Conservation (phyloP, 495 filamentous ascomycete genomes). For the Friedmanniomyces endolithicus region DNA sequence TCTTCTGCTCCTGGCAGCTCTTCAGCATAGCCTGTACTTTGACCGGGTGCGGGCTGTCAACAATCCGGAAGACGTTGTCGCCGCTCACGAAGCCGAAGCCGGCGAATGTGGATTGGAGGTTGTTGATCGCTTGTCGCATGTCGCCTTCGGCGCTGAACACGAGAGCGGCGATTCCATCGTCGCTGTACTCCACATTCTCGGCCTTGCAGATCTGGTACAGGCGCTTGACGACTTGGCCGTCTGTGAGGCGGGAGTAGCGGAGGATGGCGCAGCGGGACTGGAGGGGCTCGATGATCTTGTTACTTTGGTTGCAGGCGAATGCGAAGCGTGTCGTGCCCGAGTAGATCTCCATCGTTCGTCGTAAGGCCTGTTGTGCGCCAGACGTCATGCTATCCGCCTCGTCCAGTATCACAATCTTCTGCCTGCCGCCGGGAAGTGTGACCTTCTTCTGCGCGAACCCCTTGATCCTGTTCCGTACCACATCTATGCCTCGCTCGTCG, state of each 20-base stretch:
- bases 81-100: constrained; percentile 94
- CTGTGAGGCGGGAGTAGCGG: constrained; percentile 82
- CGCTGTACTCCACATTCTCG: constrained; percentile 63
- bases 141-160: constrained; percentile 97
- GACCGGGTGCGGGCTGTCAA: constrained; percentile 92
- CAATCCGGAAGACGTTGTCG: constrained; percentile 96
- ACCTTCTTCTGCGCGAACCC: constrained; percentile 99
- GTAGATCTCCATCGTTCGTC: constrained; percentile 98
- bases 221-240: constrained; percentile 80
- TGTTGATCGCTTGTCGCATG: constrained; percentile 99
- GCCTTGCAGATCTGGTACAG: constrained; percentile 84
- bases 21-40: constrained; percentile 98
- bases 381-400: constrained; percentile 95
- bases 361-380: constrained; percentile 88
- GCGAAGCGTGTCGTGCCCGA: constrained; percentile 92
- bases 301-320: constrained; percentile 96
- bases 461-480: constrained; percentile 97
- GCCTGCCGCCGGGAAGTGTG: constrained; percentile 75
- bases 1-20: constrained; percentile 80
- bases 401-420: constrained; percentile 95
- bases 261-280: constrained; percentile 96
- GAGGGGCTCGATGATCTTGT: constrained; percentile 98
- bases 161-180: constrained; percentile 87
- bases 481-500: constrained; percentile 97
- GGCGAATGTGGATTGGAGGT: constrained; percentile 87